Evolutionary conservation across 306 rosid species (phyloP).

Genomic region (Mimosa pudica): DNA sequence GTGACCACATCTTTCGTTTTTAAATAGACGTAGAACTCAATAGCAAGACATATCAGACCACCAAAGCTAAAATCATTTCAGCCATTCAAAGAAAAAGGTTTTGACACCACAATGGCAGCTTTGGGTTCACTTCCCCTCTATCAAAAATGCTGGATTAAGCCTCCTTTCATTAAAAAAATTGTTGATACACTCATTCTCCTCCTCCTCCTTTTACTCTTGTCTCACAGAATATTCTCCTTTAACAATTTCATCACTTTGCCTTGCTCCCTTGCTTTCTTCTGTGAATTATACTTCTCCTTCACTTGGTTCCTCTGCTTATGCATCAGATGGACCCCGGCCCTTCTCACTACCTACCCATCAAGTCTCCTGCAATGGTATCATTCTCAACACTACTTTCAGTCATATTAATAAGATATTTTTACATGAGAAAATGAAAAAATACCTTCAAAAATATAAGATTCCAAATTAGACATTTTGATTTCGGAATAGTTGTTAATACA

Average conservation of each 20-base stretch:
- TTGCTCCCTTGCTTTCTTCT: not conserved
- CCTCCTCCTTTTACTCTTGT: not conserved
- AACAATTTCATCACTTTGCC: not conserved
- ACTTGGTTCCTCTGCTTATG: not conserved
- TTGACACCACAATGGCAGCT: constrained; percentile 28
- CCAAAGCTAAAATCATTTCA: too few species aligned
- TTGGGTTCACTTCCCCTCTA: constrained; percentile 14
- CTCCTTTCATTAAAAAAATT: constrained; percentile 21
- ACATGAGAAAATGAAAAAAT: too few species aligned
- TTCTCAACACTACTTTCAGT: too few species aligned
- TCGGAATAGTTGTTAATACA: too few species aligned
- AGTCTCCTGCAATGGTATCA: not conserved
- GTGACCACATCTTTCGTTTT: not conserved
- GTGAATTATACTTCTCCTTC: not conserved
- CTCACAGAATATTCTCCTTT: not conserved
- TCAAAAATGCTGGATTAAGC: constrained; percentile 37
- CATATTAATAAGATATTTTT: too few species aligned
- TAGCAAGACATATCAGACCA: too few species aligned
- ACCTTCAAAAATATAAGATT: too few species aligned
- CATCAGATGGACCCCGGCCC: not conserved
- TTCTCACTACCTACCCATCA: not conserved
- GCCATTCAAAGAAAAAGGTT: not conserved
- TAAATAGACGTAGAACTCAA: not conserved
- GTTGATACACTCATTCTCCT: constrained; percentile 28
- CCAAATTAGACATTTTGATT: too few species aligned